Evolutionary conservation across 805 yeast species (phyloP), one percentile per base, ranked within the genome.

Genomic region (Ogataea polymorpha): DNA sequence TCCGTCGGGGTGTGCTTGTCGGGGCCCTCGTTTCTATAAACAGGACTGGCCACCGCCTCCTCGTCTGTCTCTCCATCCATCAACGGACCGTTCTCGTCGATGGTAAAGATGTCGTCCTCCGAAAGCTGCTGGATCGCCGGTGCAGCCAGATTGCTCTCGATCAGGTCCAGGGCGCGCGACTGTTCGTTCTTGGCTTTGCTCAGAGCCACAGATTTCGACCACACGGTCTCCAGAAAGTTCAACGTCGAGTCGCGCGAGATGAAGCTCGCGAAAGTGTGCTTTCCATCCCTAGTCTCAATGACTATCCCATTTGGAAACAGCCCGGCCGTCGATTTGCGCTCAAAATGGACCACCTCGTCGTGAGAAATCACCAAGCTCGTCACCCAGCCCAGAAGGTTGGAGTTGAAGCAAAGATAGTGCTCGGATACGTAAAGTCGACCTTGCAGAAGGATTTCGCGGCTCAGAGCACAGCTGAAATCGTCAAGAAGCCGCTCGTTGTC

Each of bases 311-410:
- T 91, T 16, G 96, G 95, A 55, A 91, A 88, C 17, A 91, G 68
- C 0, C 95, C 96, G 5, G 87, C 96, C 0, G 96, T 88, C 14
- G 80, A 73, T 43, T 80, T 83, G 62, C 87, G 86, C 54, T 91
- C 96, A 51, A 89, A 77, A 21, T 74, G 69, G 9, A 73, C 69
- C 18, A 93, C 77, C 41, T 88, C 96, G 34, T 73, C 77, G 50
- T 81, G 74, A 0, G 87, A 80, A 14, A 93, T 73, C 3, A 83
- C 75, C 27, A 90, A 66, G 48, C 77, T 85, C 8, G 96, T 87
- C 9, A 88, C 85, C 96, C 96, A 90, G 1, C 96, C 96, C 32
- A 91, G 66, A 28, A 93, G 69, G 51, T 83, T 84, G 6, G 96
- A 84, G 58, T 88, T 82, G 71, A 93, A 93, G 57, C 96, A 87